Evolutionary conservation across 495 filamentous ascomycete species (phyloP).

Genomic region (Lasiosphaeria hispida): DNA sequence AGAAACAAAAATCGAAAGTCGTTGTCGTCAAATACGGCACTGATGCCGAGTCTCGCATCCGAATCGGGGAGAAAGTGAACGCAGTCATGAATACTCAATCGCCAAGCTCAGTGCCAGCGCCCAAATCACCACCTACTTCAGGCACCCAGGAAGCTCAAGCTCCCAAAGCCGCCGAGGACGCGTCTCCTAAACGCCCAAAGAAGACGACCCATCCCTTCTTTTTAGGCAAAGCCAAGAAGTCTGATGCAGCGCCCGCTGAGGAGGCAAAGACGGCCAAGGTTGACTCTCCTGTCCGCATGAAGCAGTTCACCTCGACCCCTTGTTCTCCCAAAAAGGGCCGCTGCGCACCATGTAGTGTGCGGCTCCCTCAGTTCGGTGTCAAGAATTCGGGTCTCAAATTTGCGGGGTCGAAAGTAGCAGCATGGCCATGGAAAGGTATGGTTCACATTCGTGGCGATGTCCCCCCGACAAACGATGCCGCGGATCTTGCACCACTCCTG

Average conservation of each 20-base stretch:
- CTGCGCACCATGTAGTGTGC: conserved; percentile 12
- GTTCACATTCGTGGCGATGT: conserved; percentile 54
- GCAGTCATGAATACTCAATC: conserved; percentile 26
- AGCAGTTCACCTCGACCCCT: conserved; percentile 35
- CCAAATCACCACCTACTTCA: conserved; percentile 8
- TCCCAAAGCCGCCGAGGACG: not conserved
- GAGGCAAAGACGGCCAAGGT: conserved; percentile 21
- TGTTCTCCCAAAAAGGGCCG: conserved; percentile 32
- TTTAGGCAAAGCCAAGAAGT: conserved; percentile 40
- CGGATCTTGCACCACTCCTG: not conserved
- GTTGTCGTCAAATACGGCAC: conserved; percentile 37
- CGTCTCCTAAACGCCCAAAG: conserved; percentile 23
- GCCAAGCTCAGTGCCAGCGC: conserved; percentile 16
- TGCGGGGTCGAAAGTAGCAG: conserved; percentile 57
- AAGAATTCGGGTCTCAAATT: conserved; percentile 46
- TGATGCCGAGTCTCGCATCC: conserved; percentile 30
- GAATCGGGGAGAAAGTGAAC: conserved; percentile 35
- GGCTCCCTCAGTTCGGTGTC: conserved; percentile 33
- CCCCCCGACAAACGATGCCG: not conserved
- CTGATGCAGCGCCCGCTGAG: conserved; percentile 9
- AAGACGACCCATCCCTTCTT: conserved; percentile 87
- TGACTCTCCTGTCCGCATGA: conserved; percentile 14
- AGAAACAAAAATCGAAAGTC: conserved; percentile 19
- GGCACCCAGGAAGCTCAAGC: conserved; percentile 14
- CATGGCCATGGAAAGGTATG: conserved; percentile 69